Base-by-base conservation (phyloP, 1,139 yeast genomes). In the Protomyces pachydermus region DNA sequence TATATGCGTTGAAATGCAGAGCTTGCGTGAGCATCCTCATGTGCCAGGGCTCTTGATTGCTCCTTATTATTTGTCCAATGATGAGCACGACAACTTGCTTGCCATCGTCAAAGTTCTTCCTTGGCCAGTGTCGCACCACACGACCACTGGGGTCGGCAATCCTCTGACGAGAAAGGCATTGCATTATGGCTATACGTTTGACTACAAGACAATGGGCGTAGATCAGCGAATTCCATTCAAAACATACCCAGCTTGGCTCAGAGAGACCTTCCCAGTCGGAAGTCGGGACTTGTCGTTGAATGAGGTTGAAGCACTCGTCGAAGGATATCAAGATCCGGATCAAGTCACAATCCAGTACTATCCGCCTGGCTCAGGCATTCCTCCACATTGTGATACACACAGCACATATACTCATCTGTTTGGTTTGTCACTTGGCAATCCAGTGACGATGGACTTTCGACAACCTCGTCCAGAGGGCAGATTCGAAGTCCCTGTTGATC, bases 301-400 rank as follows among this genome's bases (percentile, higher is more conserved):
- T n/a, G 23, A 23, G 9, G 34, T 16, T 6, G 56, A 39, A 20
- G 32, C 37, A 9, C 48, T 42, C 23, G 48, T 3, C 9, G 3
- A n/a, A 2, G 48, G 23, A 5, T 42, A 42, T 16, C 42, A 45
- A 12, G 38, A 23, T 8, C 62, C 62, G 8, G 62, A 58, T 12
- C 62, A 58, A 38, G 62, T 58, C 34, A 51, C 56, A 16, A 20
- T 58, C 18, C 62, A 58, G 52, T 58, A 58, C 56, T 58, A 58
- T 20, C 39, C 52, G 3, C 62, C 62, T 9, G 56, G 56, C 45
- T 51, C 62, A n/a, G 62, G 62, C 35, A 58, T 58, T n/a, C 62
- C 62, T 6, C 62, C 62, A 25, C 62, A 58, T 46, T 55, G 53
- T 14, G 62, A 58, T 39, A 58, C 62, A 14, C 62, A 58, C n/a